Conservation (phyloP, 1,139 yeast species). For the Debaryomyces sp. region DNA sequence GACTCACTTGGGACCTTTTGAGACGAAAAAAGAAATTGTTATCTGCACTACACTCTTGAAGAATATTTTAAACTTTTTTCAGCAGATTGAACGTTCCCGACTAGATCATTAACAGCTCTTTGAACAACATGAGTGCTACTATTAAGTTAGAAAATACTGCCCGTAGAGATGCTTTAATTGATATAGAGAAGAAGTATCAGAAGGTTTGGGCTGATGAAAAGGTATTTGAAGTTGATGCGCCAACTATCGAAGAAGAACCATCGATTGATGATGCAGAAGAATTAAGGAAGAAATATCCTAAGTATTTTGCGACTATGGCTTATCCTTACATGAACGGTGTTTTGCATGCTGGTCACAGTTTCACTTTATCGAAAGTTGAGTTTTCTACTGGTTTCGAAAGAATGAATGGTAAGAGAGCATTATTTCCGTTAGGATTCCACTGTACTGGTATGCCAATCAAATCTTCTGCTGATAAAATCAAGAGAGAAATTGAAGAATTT, state of each 20-base stretch:
- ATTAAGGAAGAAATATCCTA: slow-evolving; percentile 79
- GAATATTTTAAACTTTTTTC: slow-evolving; percentile 1
- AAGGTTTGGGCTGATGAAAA: slow-evolving; percentile 84
- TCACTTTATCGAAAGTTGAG: slow-evolving; percentile 93
- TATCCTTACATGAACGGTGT: slow-evolving; percentile 99
- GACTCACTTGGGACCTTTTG: background rate
- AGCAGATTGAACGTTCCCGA: slow-evolving; percentile 1
- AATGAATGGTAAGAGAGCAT: slow-evolving; percentile 89
- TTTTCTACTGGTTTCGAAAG: slow-evolving; percentile 93
- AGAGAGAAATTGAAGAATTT: slow-evolving; percentile 88
- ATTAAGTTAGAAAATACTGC: slow-evolving; percentile 61
- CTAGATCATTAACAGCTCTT: background rate
- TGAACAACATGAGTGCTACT: slow-evolving; percentile 41
- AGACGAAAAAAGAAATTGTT: background rate
- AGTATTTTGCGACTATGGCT: slow-evolving; percentile 92
- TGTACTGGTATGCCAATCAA: slow-evolving; percentile 99
- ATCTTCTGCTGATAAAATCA: slow-evolving; percentile 94
- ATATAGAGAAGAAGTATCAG: slow-evolving; percentile 88
- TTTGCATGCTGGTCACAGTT: slow-evolving; percentile 96
- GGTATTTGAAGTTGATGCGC: slow-evolving; percentile 86
- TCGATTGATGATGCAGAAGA: slow-evolving; percentile 61
- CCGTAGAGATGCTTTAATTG: slow-evolving; percentile 92
- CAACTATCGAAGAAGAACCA: slow-evolving; percentile 66
- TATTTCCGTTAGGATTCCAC: slow-evolving; percentile 97
- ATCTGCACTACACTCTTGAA: background rate